These are phyloP conservation scores for Priceomyces castillae DNA, from an alignment of 805 yeast species.

Conservation along the genomic window DNA sequence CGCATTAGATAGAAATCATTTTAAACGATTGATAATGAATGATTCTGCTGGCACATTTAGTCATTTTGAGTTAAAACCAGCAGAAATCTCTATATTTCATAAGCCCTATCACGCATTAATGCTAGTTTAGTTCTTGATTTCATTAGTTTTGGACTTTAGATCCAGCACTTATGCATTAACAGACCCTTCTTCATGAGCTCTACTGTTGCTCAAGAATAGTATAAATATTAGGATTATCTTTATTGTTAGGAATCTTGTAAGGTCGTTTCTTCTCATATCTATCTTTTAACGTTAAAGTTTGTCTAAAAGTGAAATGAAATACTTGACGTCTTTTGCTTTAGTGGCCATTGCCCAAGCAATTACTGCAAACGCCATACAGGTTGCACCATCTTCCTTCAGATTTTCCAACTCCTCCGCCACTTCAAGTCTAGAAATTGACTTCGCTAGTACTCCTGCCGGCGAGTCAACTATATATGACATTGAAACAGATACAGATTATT, in stretches of 20 bases:
- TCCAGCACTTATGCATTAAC: background rate
- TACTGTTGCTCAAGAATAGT: background rate
- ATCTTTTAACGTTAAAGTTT: background rate
- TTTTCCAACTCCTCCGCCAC: conserved; percentile 16
- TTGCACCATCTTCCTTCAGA: conserved; percentile 21
- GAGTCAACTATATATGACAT: conserved; percentile 18
- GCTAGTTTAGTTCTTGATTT: background rate
- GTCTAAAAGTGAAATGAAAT: conserved; percentile 1
- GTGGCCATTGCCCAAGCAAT: conserved; percentile 21
- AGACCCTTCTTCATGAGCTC: background rate
- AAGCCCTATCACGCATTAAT: too few species aligned
- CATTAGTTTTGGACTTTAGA: background rate
- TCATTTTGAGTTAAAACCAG: background rate
- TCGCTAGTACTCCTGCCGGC: background rate
- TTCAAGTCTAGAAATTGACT: too few species aligned
- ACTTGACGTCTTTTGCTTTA: conserved; percentile 6
- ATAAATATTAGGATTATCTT: background rate
- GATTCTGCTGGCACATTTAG: background rate
- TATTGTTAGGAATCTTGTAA: background rate
- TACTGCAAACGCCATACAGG: conserved; percentile 11
- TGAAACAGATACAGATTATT: conserved; percentile 23
- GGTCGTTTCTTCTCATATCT: background rate
- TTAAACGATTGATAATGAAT: background rate
- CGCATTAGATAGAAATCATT: too few species aligned
- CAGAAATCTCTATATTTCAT: background rate